phyloP scores from a whole-genome alignment of 139 green algal genomes.

The Picochlorum sp. region DNA sequence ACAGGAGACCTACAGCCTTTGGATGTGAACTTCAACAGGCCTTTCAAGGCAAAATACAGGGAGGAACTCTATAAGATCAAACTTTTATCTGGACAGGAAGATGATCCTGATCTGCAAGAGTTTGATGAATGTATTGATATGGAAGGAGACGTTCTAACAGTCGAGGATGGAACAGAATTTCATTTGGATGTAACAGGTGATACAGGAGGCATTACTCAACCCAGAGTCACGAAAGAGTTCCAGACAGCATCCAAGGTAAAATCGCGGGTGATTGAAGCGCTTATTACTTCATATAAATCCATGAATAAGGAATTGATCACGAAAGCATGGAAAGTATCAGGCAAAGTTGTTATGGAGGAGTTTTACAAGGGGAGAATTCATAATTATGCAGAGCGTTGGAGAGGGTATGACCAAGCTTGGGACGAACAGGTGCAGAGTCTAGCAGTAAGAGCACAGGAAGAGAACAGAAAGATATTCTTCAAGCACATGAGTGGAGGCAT shows the following conservation, averaged over 20 bases:
- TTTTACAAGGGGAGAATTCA: neutral
- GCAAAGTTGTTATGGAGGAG: neutral
- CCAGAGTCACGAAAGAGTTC: neutral
- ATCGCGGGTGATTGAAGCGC: neutral
- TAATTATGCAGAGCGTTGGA: neutral
- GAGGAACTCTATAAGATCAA: neutral
- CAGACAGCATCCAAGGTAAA: neutral
- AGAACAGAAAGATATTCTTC: neutral
- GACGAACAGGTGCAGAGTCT: neutral
- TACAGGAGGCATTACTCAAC: neutral
- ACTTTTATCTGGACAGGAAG: neutral
- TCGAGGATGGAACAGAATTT: neutral
- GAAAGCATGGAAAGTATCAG: neutral
- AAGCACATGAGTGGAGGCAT: no score
- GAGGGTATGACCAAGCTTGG: neutral
- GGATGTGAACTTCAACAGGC: slow-evolving; percentile 1
- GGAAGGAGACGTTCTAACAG: neutral
- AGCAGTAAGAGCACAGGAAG: neutral
- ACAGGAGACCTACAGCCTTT: neutral
- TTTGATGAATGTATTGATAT: no score
- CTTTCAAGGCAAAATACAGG: neutral
- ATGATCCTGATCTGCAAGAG: no score
- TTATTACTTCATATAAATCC: neutral
- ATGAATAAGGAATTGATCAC: neutral
- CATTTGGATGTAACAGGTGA: neutral